A percentile compares a stretch with the other conserved stretches of the same genome.
Conservation (phyloP, 2,329 filamentous ascomycete species). For the Talaromyces albobiverticillius region DNA sequence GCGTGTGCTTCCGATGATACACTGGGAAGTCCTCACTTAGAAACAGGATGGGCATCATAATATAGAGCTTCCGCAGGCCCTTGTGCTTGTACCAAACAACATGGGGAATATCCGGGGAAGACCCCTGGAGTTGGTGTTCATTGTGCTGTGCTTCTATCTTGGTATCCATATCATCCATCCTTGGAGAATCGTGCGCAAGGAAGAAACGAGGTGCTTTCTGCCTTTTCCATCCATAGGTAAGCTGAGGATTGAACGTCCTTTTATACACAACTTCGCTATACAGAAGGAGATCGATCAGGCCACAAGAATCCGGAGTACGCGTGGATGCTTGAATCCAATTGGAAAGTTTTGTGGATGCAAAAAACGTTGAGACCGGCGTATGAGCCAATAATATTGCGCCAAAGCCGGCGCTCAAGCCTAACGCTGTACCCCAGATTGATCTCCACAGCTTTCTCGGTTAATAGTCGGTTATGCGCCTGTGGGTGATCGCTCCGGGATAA, state of each 20-base stretch:
- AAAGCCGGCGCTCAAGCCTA: not conserved
- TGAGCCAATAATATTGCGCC: conserved; percentile 7
- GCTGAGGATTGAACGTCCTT: not conserved
- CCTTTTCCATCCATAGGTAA: not conserved
- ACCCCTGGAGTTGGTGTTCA: not conserved
- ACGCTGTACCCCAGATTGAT: too few species aligned
- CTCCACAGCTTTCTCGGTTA: too few species aligned
- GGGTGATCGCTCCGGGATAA: conserved; percentile 17
- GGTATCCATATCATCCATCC: not conserved
- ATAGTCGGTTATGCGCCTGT: too few species aligned
- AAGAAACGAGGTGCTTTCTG: not conserved
- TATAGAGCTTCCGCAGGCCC: conserved; percentile 56
- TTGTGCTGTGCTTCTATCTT: not conserved
- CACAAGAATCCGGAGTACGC: not conserved
- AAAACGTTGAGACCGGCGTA: conserved; percentile 8
- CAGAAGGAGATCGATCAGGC: not conserved
- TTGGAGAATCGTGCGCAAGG: not conserved
- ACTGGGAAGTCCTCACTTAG: conserved; percentile 14
- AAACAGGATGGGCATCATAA: conserved; percentile 53
- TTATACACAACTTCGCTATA: not conserved
- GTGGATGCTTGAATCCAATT: conserved; percentile 16
- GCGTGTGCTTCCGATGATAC: not conserved
- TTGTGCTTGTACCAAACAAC: conserved; percentile 53
- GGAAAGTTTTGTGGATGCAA: not conserved
- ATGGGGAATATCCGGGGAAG: not conserved